phyloP scores from a whole-genome alignment of 257 asterid species.

The Marsdenia floribunda region DNA sequence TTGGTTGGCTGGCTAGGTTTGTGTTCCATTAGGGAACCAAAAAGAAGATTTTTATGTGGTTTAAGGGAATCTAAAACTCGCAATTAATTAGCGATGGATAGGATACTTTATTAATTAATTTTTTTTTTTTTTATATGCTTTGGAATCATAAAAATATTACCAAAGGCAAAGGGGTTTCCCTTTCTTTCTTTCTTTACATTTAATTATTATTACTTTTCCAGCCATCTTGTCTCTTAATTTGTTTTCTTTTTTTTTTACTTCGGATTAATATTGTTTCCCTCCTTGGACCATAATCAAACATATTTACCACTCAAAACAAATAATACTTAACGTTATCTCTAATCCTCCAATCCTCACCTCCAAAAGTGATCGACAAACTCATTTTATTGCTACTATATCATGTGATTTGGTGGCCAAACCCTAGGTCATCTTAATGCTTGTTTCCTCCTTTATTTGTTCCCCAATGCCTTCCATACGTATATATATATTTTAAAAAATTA shows the following conservation, averaged over 20 bases:
- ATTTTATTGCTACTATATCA: conserved; percentile 39
- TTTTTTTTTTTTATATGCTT: conserved; percentile 13
- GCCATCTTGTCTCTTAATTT: conserved; percentile 50
- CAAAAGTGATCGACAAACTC: conserved; percentile 68
- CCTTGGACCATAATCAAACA: conserved; percentile 32
- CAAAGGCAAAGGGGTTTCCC: conserved; percentile 6
- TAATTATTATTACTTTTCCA: conserved; percentile 21
- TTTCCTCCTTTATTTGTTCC: conserved; percentile 24
- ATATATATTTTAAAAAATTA: no score
- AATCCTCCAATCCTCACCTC: conserved; percentile 31
- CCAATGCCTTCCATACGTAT: conserved; percentile 8
- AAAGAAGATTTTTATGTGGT: conserved; percentile 22
- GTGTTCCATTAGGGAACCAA: conserved; percentile 39
- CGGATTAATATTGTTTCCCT: conserved; percentile 27
- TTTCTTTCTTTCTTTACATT: not conserved
- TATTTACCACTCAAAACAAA: conserved; percentile 9
- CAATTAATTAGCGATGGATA: conserved; percentile 21
- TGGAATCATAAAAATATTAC: conserved; percentile 16
- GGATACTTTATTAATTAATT: no score
- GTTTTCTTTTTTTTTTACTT: conserved; percentile 29
- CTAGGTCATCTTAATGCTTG: conserved; percentile 33
- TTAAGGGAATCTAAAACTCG: conserved; percentile 26
- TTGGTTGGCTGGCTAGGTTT: conserved; percentile 11
- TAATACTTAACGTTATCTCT: conserved; percentile 15
- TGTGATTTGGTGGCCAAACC: conserved; percentile 48